Evolutionary conservation across 176 grass and related monocot species (phyloP), one percentile per base, ranked within the genome.

Genomic region (Hordeum marinum): DNA sequence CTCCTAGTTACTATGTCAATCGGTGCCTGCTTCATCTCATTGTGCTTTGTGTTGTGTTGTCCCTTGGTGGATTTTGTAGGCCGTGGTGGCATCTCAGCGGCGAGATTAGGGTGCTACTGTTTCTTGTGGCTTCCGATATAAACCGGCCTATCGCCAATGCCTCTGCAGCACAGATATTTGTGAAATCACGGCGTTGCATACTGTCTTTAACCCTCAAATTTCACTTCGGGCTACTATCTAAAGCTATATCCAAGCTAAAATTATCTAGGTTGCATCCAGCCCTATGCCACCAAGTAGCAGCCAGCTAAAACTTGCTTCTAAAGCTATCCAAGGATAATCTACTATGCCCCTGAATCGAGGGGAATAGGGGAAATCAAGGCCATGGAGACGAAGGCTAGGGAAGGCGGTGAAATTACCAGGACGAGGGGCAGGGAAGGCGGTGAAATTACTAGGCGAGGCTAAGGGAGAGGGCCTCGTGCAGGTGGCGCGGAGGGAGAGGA

Each of bases 391-490:
- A 4, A 12, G 29, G 4, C 59, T 4, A 9, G 12, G 40, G 63
- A 48, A 58, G 58, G 11, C 1, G n/a, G n/a, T n/a, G n/a, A n/a
- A n/a, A n/a, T n/a, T n/a, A n/a, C n/a, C n/a, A n/a, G n/a, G n/a
- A n/a, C n/a, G n/a, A n/a, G n/a, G n/a, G n/a, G n/a, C 29, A 2
- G 29, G 29, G 1, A 29, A 29, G 29, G 29, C 29, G 23, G 57
- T 9, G 46, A 9, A 15, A 76, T 67, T 82, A 94, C 92, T 72
- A 87, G 48, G 77, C n/a, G 76, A 94, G 82, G 80, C 92, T 87
- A 60, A 94, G 89, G 18, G 87, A 75, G 77, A 94, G 81, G 8
- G 89, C 92, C 54, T 80, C 81, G 39, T 87, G 87, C 48, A 94
- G 92, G 77, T 89, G 89, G 79, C 40, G 37, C 84, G 92, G 50